Evolutionary conservation across 2,329 filamentous ascomycete genomes (phyloP).

Genomic region (Myriosclerotinia scirpicola): DNA sequence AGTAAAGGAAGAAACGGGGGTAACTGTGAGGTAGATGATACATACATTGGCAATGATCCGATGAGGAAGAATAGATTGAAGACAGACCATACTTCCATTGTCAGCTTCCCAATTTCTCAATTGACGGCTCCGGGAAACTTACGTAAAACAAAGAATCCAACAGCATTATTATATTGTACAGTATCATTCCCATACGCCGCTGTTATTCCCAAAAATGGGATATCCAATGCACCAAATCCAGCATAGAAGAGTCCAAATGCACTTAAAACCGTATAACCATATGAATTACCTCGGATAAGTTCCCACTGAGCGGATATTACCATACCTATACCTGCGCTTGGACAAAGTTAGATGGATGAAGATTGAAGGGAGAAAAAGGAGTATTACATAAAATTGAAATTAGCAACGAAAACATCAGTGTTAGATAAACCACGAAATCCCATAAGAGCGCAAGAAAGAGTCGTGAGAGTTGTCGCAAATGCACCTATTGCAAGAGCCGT

Average conservation of each 20-base stretch:
- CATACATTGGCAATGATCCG: conserved; percentile 43
- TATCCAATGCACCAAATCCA: conserved; percentile 50
- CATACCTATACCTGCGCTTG: conserved; percentile 49
- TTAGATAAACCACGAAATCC: conserved; percentile 53
- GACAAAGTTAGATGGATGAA: conserved; percentile 38
- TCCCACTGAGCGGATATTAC: conserved; percentile 58
- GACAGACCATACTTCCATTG: not conserved
- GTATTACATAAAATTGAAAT: not conserved
- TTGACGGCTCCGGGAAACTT: not conserved
- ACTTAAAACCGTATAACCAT: conserved; percentile 54
- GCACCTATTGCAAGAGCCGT: conserved; percentile 53
- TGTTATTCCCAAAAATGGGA: conserved; percentile 48
- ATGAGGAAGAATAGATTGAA: conserved; percentile 43
- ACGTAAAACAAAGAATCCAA: conserved; percentile 7
- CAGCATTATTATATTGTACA: conserved; percentile 2
- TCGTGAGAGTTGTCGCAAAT: conserved; percentile 55
- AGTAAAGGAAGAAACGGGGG: not conserved
- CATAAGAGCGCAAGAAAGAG: conserved; percentile 55
- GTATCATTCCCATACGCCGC: conserved; percentile 23
- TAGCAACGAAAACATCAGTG: conserved; percentile 53
- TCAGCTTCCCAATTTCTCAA: not conserved
- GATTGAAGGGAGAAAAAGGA: not conserved
- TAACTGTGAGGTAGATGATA: no score
- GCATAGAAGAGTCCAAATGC: conserved; percentile 55
- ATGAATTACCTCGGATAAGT: conserved; percentile 52